Base-by-base conservation (phyloP, 306 rosid genomes). In the Boehmeria nivea region DNA sequence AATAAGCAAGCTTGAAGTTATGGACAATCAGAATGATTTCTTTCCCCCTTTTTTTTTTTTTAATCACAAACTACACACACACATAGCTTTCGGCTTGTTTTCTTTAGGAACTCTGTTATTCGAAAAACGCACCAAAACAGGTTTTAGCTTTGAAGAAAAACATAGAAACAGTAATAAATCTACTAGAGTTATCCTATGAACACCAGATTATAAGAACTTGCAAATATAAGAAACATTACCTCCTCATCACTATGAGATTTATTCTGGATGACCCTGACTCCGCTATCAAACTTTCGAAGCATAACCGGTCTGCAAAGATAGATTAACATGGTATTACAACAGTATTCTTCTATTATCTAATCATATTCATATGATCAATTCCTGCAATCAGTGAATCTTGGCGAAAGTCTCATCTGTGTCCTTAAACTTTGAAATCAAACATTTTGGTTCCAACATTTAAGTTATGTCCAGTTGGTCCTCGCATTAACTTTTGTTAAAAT, bases 211-310 rank as follows among this genome's bases (percentile, higher is more conserved):
- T 33, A 12, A 12, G 40, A 59, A 21, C 31, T 26, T 17, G 18
- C 40, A 54, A 39, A 37, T 36, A 25, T 13, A 56, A 25, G 20
- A 52, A 18, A 42, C n/a, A 53, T 60, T 65, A 84, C 98, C 96
- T 84, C 89, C 62, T 82, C 81, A 51, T 91, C 98, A 65, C 98
- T 91, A 28, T 84, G 91, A 57, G 93, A 82, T 81, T 91, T 91
- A 45, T 77, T 91, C 73, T 80, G 94, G 78, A 91, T 83, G 66
- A 91, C 96, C 96, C 83, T 87, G 75, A 87, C 98, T 48, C 98
- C 98, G 33, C 98, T 91, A 77, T 87, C 98, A 75, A 91, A 91
- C 77, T 84, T 87, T 31, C 98, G 87, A 42, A 91, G 80, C 85
- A 86, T 72, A 39, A 87, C 83, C 40, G 84, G 84, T 60, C 96